Percentiles rank a stretch among this genome's conserved stretches.
Evolutionary conservation across 1,139 yeast genomes (phyloP).

Genomic region (Geotrichum candidum): DNA sequence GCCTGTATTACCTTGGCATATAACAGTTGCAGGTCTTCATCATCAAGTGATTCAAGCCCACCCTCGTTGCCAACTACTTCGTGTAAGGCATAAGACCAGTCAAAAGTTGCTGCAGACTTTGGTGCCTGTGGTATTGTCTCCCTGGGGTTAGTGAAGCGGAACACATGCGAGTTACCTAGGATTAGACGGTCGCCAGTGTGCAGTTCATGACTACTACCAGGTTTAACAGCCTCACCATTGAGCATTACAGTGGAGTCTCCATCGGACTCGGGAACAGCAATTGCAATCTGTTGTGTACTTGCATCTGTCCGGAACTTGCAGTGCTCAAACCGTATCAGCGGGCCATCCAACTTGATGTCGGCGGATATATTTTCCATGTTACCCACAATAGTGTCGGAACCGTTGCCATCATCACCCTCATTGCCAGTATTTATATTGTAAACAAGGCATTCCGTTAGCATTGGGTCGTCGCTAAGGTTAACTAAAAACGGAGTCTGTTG

Average conservation of each 20-base stretch:
- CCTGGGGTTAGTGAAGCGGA: conserved; percentile 29
- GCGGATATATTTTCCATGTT: conserved; percentile 20
- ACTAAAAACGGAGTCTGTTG: conserved; percentile 27
- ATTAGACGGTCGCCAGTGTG: conserved; percentile 27
- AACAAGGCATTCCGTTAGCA: conserved; percentile 29
- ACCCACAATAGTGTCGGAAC: conserved; percentile 24
- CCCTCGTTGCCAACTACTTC: conserved; percentile 20
- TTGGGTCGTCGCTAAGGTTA: conserved; percentile 30
- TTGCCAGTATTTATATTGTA: conserved; percentile 28
- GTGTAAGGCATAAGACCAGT: conserved; percentile 21
- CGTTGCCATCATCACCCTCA: background rate
- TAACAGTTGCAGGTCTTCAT: conserved; percentile 22
- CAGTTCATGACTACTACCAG: conserved; percentile 15
- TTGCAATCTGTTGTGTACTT: conserved; percentile 22
- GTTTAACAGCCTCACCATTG: conserved; percentile 24
- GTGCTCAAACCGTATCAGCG: conserved; percentile 23
- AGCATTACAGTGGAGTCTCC: conserved; percentile 24
- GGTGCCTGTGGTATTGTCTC: conserved; percentile 20
- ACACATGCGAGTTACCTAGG: conserved; percentile 27
- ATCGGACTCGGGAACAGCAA: conserved; percentile 17
- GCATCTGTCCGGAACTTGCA: conserved; percentile 22
- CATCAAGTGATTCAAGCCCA: conserved; percentile 19
- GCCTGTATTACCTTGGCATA: conserved; percentile 23
- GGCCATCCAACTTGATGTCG: conserved; percentile 27
- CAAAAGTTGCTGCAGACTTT: conserved; percentile 7